These are phyloP conservation scores for Helotiales sp. DNA, from an alignment of 2,329 filamentous ascomycete species.

Conservation along the genomic window DNA sequence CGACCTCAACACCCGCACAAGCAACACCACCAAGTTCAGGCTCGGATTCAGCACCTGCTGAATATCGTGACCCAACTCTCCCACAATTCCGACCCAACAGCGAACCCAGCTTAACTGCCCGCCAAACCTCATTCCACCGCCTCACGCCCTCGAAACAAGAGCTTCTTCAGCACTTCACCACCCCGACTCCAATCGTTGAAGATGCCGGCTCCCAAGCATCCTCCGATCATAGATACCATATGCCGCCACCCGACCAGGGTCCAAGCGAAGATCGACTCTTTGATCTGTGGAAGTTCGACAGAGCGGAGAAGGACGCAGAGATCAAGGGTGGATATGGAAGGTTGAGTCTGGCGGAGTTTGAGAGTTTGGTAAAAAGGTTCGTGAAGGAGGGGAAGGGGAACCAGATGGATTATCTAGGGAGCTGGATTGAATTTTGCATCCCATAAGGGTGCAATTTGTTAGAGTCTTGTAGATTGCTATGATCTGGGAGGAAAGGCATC, in stretches of 20 bases:
- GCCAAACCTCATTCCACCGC: not conserved
- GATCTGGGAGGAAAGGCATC: not conserved
- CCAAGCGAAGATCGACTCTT: constrained; percentile 23
- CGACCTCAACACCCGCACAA: constrained; percentile 11
- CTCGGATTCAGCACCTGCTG: not conserved
- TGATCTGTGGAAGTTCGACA: constrained; percentile 27
- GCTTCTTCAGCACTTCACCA: not conserved
- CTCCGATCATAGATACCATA: too few species aligned
- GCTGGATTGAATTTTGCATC: constrained; percentile 85
- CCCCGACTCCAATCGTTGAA: not conserved
- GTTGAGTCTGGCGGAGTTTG: constrained; percentile 78
- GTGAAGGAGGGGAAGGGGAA: constrained; percentile 54
- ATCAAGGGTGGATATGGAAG: constrained; percentile 77
- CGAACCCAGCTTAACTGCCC: not conserved
- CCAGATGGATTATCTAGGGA: constrained; percentile 77
- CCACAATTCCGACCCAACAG: constrained; percentile 67
- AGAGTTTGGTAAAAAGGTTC: constrained; percentile 63
- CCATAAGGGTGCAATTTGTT: constrained; percentile 37
- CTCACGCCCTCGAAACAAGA: not conserved
- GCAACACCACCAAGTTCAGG: constrained; percentile 12
- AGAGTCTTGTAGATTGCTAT: not conserved
- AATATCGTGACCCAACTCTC: constrained; percentile 57
- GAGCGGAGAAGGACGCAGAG: constrained; percentile 54
- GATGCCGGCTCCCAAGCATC: not conserved
- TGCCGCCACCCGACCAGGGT: too few species aligned